A percentile compares a stretch with the other conserved stretches of the same genome.
Conservation (phyloP, 306 rosid species). For the Castanospermum australe region DNA sequence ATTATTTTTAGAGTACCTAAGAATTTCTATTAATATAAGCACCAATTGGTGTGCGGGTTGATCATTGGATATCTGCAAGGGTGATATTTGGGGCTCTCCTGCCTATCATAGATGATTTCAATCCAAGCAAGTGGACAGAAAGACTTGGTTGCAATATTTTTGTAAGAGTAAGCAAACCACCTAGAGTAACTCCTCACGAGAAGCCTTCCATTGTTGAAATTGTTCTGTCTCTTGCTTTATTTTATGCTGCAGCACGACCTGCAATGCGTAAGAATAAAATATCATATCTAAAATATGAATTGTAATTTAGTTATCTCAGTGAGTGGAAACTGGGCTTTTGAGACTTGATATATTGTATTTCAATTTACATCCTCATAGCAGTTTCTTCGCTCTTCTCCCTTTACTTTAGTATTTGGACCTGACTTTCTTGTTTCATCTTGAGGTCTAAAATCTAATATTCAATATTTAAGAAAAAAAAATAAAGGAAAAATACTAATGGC, state of each 20-base stretch:
- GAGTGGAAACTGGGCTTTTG: conserved; percentile 59
- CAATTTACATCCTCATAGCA: conserved; percentile 71
- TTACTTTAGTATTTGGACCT: conserved; percentile 67
- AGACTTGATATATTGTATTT: conserved; percentile 74
- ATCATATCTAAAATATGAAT: conserved; percentile 10
- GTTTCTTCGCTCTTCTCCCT: conserved; percentile 86
- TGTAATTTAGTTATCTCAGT: background rate
- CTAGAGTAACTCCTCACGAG: conserved; percentile 84
- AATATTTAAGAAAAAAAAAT: background rate
- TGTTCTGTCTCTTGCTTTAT: conserved; percentile 83
- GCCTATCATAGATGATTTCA: too few relatives aligned
- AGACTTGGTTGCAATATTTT: too few relatives aligned
- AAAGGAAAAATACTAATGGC: background rate
- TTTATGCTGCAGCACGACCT: conserved; percentile 83
- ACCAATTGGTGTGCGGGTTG: too few relatives aligned
- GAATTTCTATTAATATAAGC: too few relatives aligned
- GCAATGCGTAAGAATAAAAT: conserved; percentile 19
- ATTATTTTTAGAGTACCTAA: too few relatives aligned
- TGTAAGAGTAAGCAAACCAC: conserved; percentile 47
- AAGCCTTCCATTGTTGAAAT: conserved; percentile 81
- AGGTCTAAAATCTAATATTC: conserved; percentile 66
- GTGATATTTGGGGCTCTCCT: too few relatives aligned
- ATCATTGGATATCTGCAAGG: too few relatives aligned
- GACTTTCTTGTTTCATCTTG: conserved; percentile 80
- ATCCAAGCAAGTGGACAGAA: too few relatives aligned